phyloP scores from a whole-genome alignment of 352 stramenopile species.

The Peronospora farinosa region DNA sequence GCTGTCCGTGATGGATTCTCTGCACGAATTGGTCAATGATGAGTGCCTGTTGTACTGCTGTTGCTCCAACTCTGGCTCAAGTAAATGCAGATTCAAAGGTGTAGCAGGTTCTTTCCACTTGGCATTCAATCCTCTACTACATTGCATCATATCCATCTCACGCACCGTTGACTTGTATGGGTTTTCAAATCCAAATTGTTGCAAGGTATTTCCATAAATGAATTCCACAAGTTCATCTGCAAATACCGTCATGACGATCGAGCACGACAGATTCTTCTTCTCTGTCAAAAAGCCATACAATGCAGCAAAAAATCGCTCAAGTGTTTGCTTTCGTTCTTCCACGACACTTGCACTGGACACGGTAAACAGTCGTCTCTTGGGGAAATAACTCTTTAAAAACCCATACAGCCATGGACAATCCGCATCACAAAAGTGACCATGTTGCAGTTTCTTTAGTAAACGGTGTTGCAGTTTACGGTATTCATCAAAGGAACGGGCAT shows the following conservation, averaged over 20 bases:
- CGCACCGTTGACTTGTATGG: slow-evolving; percentile 11
- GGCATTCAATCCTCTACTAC: slow-evolving; percentile 5
- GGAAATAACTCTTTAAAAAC: slow-evolving; percentile 76
- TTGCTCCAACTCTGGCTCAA: slow-evolving; percentile 6
- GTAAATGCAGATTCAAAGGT: slow-evolving; percentile 6
- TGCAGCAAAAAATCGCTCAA: slow-evolving; percentile 55
- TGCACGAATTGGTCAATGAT: slow-evolving; percentile 19
- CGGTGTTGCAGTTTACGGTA: slow-evolving; percentile 65
- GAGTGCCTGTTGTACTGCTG: background rate
- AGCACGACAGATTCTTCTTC: slow-evolving; percentile 54
- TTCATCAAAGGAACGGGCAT: slow-evolving; percentile 59
- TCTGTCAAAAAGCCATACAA: slow-evolving; percentile 54
- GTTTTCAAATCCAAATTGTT: slow-evolving; percentile 41
- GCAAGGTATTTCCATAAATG: slow-evolving; percentile 51
- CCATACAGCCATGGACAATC: slow-evolving; percentile 70
- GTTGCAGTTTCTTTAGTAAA: slow-evolving; percentile 51
- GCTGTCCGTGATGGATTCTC: slow-evolving; percentile 26
- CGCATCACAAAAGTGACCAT: slow-evolving; percentile 67
- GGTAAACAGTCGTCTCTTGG: slow-evolving; percentile 54
- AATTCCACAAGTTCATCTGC: slow-evolving; percentile 54
- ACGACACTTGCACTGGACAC: slow-evolving; percentile 44
- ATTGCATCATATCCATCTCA: background rate
- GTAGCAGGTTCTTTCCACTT: slow-evolving; percentile 16
- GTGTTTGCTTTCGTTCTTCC: slow-evolving; percentile 38
- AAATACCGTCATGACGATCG: slow-evolving; percentile 27